Percentiles rank a stretch among this genome's conserved stretches.
These are phyloP conservation scores for Oryza glumipatula DNA, from an alignment of 176 grass and related monocot genomes.

Conservation along the genomic window DNA sequence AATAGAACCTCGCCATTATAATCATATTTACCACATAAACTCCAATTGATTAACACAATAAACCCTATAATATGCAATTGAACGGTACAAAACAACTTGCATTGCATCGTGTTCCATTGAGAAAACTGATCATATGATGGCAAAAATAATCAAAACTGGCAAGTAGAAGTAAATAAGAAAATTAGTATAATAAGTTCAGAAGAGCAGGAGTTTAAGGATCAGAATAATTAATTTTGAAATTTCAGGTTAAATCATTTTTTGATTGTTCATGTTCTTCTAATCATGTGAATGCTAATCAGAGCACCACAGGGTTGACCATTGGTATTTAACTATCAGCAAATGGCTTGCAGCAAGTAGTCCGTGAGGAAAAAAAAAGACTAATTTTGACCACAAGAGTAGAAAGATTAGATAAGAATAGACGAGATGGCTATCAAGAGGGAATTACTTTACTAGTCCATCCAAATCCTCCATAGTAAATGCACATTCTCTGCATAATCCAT, in stretches of 20 bases:
- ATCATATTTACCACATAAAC: not conserved
- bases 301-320: not conserved
- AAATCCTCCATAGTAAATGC: constrained; percentile 84
- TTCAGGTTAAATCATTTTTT: not conserved
- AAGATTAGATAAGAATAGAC: constrained; percentile 20
- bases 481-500: constrained; percentile 94
- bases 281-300: constrained; percentile 9
- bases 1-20: not conserved
- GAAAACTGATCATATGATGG: not conserved
- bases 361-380: not conserved
- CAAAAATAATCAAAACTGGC: not conserved
- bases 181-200: not conserved
- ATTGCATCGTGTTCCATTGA: not conserved
- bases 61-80: constrained; percentile 9
- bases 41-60: constrained; percentile 18
- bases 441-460: constrained; percentile 79
- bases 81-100: not conserved
- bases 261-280: constrained; percentile 4
- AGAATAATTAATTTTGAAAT: constrained; percentile 11
- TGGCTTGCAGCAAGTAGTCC: constrained; percentile 8
- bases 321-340: constrained; percentile 17
- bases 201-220: constrained; percentile 3
- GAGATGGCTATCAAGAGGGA: constrained; percentile 23
- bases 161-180: constrained; percentile 3
- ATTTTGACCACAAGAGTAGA: constrained; percentile 28